Evolutionary conservation across 2,329 filamentous ascomycete species (phyloP), one percentile per base, ranked within the genome.

Genomic region (Cercospora janseana): DNA sequence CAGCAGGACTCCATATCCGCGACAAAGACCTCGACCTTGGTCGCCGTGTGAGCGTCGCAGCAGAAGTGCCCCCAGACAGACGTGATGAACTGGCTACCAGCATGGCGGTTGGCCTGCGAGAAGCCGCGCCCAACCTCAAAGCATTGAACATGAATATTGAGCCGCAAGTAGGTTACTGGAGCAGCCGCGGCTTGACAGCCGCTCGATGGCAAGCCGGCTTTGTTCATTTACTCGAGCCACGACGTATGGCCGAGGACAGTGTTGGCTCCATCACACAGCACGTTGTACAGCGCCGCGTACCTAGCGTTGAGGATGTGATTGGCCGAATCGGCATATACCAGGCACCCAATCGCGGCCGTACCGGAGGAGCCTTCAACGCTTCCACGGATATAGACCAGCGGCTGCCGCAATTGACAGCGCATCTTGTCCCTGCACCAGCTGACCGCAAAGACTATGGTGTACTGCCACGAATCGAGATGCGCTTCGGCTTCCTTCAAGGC

Each of bases 391-490:
- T 32, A 5, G 35, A 42, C 18, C 12, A 18, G 27, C 26, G 24
- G 27, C 21, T 18, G 8, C 46, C 35, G 6, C 35, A 32, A 9
- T 34, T 49, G 21, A 42, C 26, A n/a, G 46, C 37, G 4, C 20
- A 42, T 34, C 38, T 49, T 34, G 28, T 49, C 23, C 46, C 46
- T 8, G 16, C 20, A 27, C 37, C 37, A 7, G 12, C 35, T 7
- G 8, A 12, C 45, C 26, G 20, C 7, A 31, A 43, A 2, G 10
- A 13, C 13, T 21, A 15, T 15, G 23, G 21, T 13, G 13, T 6
- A 6, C 47, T 55, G 9, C 58, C 58, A 26, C 43, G 43, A n/a
- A 20, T 58, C 20, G 45, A 51, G 24, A 44, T 58, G 31, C 54
- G 49, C n/a, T 57, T 57, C 37, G 41, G 46, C 4, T 48, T 58